These are phyloP conservation scores for Nicotiana tabacum DNA, from an alignment of 257 asterid genomes.

Conservation along the genomic window DNA sequence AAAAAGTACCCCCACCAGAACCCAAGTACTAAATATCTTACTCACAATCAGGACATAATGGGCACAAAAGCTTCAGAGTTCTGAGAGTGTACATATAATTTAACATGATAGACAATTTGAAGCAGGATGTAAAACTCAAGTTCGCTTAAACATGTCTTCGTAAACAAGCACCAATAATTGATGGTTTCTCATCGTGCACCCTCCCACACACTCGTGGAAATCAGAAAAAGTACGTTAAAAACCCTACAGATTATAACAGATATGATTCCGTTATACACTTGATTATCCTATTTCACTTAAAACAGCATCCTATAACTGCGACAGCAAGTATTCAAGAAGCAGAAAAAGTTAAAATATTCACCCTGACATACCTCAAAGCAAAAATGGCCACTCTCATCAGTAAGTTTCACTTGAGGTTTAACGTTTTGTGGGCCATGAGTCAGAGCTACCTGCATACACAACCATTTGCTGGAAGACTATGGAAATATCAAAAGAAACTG, in stretches of 20 bases:
- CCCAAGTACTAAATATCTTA: neutral
- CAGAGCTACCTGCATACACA: slow-evolving; percentile 68
- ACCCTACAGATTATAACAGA: neutral
- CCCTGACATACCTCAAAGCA: slow-evolving; percentile 74
- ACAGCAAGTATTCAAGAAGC: neutral
- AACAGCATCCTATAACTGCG: neutral
- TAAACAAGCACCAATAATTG: neutral
- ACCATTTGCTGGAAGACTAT: neutral
- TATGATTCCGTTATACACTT: neutral
- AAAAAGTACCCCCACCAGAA: neutral
- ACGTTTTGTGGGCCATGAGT: slow-evolving; percentile 93
- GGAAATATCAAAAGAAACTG: neutral
- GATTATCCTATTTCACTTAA: neutral
- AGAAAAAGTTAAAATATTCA: slow-evolving; percentile 5
- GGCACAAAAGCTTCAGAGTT: neutral
- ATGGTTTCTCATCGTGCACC: neutral
- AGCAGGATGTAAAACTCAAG: neutral
- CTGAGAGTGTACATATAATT: neutral
- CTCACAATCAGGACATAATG: neutral
- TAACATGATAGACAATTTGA: neutral
- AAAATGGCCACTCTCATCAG: slow-evolving; percentile 68
- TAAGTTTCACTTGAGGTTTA: slow-evolving; percentile 76
- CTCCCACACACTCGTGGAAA: neutral
- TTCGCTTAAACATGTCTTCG: neutral
- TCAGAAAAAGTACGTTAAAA: neutral